Evolutionary conservation across 768 basidiomycete genomes (phyloP), one percentile per base, ranked within the genome.

Genomic region (Suillus ampliporus): DNA sequence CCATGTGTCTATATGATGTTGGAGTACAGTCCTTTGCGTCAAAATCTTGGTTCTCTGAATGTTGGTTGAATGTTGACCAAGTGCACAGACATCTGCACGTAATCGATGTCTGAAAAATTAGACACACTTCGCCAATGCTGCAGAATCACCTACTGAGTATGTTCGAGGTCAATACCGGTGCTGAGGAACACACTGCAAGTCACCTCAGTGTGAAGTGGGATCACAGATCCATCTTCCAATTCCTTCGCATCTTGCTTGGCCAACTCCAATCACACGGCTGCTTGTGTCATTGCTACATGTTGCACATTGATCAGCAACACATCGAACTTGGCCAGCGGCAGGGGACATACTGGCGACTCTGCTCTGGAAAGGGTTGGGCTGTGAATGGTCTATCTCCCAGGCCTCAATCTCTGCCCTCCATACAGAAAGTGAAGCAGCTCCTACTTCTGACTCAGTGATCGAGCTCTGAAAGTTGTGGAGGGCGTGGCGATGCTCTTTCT

Each of bases 111-210:
- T 57, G 35, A 34, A 8, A 34, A 34, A 4, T n/a, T 15, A 35
- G n/a, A 21, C 11, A 37, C 3, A 7, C 7, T 35, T 34, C n/a
- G 14, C 13, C 11, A 31, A n/a, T 9, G 51, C 28, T 57, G 26
- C 10, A n/a, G 5, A 13, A 37, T 14, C n/a, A 72, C 77, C 23
- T 62, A 78, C 77, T 78, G 76, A 35, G 60, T 63, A 14, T 77
- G 72, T 60, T 80, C 74, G 11, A 80, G 31, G 37, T 78, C 72
- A 3, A 79, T 57, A 5, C 73, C 77, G 28, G 68, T 65, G 1
- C 61, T 63, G 43, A 79, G 67, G 17, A 80, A 62, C 31, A 66
- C 53, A 43, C 71, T 71, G 5, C 74, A 70, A 1, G 69, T 26
- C 15, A 65, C 37, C 26, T 64, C 62, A 28, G 68, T n/a, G 37